A percentile compares a stretch with the other conserved stretches of the same genome.
Evolutionary conservation across 768 basidiomycete species (phyloP).

Genomic region (Rhodotorula paludigena): DNA sequence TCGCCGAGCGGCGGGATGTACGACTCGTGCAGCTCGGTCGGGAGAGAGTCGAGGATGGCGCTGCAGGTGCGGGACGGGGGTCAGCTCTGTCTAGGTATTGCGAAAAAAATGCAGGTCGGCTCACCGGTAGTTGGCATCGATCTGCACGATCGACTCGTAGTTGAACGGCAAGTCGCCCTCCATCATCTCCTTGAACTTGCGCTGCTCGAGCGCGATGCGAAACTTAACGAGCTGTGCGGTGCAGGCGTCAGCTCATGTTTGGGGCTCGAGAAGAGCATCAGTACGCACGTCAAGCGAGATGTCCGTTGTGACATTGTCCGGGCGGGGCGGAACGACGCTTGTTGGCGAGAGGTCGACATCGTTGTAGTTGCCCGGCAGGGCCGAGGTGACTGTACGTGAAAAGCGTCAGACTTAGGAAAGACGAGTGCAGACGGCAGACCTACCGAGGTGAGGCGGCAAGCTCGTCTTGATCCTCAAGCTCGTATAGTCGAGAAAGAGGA

Average conservation of each 20-base stretch:
- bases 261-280: too few species aligned
- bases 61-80: not conserved
- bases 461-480: conserved; percentile 4
- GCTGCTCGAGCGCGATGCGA: conserved; percentile 11
- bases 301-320: conserved; percentile 2
- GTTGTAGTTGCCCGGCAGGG: conserved; percentile 18
- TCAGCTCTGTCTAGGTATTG: not conserved
- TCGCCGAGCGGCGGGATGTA: conserved; percentile 22
- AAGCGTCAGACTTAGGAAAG: not conserved
- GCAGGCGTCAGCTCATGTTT: not conserved
- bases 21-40: not conserved
- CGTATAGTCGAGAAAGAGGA: conserved; percentile 19
- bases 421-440: not conserved
- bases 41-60: conserved; percentile 8
- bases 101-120: not conserved
- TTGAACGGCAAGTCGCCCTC: not conserved
- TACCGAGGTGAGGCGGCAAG: conserved; percentile 6
- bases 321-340: conserved; percentile 4
- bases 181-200: conserved; percentile 13
- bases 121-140: conserved; percentile 12
- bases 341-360: conserved; percentile 14
- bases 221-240: not conserved
- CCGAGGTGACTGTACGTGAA: not conserved
- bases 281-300: conserved; percentile 9
- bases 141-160: conserved; percentile 7